Evolutionary conservation across 768 basidiomycete genomes (phyloP), one percentile per base, ranked within the genome.

Genomic region (Auriculariales sp.): DNA sequence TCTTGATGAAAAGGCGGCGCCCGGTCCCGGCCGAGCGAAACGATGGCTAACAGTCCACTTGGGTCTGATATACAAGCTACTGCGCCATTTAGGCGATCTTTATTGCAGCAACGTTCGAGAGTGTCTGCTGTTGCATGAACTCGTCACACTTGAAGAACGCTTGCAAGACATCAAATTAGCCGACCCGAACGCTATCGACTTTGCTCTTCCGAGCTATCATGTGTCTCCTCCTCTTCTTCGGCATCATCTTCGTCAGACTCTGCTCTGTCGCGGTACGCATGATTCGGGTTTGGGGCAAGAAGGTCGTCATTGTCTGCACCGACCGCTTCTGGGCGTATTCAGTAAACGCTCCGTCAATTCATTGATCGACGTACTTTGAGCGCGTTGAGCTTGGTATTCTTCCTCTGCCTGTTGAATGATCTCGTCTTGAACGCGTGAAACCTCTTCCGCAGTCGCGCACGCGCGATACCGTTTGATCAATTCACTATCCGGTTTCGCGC

Each of bases 381-480:
- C 60, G 47, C 68, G 65, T 49, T 79, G 77, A 51, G 75, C 72
- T 28, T 69, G 64, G 61, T 81, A 88, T 48, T 66, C 73, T 17
- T 64, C 64, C 61, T 86, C 77, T 15, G 85, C 71, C 55, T 91
- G 81, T 3, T 72, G 65, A 47, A 91, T 78, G 47, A 89, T 79
- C 27, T 62, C 64, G 24, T 83, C 75, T 61, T 92, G 87, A 65
- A 72, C 73, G 5, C 61, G 65, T 2, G 58, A 59, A 19, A 91
- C 68, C 29, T 83, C 80, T 9, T 67, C 73, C 0, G 81, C 69
- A 0, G 74, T 75, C 2, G 60, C 64, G 59, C 93, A 97, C 30
- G 71, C 79, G 53, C 74, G 71, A 60, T 99, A 99, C 44, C 71
- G 73, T 50, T 84, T 76, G 48, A 99, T 66, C 52, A 83, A 79